Evolutionary conservation across 75 land plant genomes (phyloP), one percentile per base, ranked within the genome.

Genomic region (Gnetum montanum): DNA sequence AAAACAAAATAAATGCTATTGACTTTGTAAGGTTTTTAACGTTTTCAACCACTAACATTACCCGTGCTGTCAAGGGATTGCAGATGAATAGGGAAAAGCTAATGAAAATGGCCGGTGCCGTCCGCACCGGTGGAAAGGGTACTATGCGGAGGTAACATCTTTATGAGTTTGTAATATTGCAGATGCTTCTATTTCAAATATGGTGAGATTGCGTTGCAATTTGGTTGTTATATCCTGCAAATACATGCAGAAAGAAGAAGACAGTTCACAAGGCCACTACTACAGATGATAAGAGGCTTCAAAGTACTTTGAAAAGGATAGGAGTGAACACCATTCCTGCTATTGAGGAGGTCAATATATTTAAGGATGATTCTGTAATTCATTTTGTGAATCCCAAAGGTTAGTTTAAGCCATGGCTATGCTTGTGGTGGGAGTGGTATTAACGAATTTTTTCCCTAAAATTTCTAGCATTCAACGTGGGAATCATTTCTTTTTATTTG

Each of bases 191-290:
- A n/a, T n/a, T n/a, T n/a, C n/a, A n/a, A n/a, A n/a, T n/a, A n/a
- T n/a, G n/a, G n/a, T n/a, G n/a, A n/a, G n/a, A n/a, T n/a, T n/a
- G n/a, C n/a, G n/a, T n/a, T n/a, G n/a, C n/a, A n/a, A n/a, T n/a
- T n/a, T n/a, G n/a, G n/a, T n/a, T n/a, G n/a, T n/a, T n/a, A n/a
- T n/a, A n/a, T n/a, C n/a, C n/a, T n/a, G n/a, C n/a, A n/a, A n/a
- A n/a, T n/a, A 18, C 8, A 29, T 15, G 20, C 65, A 86, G 91
- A 62, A 86, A 86, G 74, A 84, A 86, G 77, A 86, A 86, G 76
- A 81, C 91, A 18, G 89, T 86, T 24, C 91, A 86, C 64, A 86
- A 86, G 72, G 73, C 91, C 15, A 67, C 91, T n/a, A 86, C 84
- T 4, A 79, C 85, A 24, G 91, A 86, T 68, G 91, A 86, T 64